These are phyloP conservation scores for Sclerotinia glacialis DNA, from an alignment of 2,329 filamentous ascomycete species.

Conservation along the genomic window DNA sequence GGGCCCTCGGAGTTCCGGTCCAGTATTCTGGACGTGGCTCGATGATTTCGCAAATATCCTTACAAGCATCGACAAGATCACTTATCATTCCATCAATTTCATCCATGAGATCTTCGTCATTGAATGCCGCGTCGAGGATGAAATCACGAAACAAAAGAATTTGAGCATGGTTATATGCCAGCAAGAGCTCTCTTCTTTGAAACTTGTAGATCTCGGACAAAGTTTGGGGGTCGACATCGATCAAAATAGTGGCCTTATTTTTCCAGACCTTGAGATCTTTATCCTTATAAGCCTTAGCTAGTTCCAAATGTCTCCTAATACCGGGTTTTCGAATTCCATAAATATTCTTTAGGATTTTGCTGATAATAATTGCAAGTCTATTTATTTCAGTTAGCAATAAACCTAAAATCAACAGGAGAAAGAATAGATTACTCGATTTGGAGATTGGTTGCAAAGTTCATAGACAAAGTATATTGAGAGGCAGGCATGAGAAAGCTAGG, in stretches of 20 bases:
- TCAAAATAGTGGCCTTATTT: not conserved
- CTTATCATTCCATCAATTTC: not conserved
- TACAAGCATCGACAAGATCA: not conserved
- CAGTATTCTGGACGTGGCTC: not conserved
- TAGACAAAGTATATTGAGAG: not conserved
- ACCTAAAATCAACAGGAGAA: not conserved
- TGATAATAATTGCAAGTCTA: conserved; percentile 1
- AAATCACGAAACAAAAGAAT: not conserved
- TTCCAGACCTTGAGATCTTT: not conserved
- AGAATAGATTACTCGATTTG: not conserved
- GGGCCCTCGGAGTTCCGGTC: not conserved
- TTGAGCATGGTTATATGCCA: not conserved
- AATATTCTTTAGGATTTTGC: not conserved
- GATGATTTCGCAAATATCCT: not conserved
- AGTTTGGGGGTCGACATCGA: not conserved
- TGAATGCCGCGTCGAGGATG: not conserved
- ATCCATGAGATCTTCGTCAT: not conserved
- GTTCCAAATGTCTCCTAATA: not conserved
- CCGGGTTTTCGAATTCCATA: not conserved
- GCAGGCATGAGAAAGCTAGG: not conserved
- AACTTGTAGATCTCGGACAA: not conserved
- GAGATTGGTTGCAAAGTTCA: not conserved
- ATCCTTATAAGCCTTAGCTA: not conserved
- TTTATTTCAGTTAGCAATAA: not conserved
- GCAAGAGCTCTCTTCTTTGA: not conserved